These are phyloP conservation scores for Aschersonia sp. DNA, from an alignment of 2,329 filamentous ascomycete species.

Conservation along the genomic window DNA sequence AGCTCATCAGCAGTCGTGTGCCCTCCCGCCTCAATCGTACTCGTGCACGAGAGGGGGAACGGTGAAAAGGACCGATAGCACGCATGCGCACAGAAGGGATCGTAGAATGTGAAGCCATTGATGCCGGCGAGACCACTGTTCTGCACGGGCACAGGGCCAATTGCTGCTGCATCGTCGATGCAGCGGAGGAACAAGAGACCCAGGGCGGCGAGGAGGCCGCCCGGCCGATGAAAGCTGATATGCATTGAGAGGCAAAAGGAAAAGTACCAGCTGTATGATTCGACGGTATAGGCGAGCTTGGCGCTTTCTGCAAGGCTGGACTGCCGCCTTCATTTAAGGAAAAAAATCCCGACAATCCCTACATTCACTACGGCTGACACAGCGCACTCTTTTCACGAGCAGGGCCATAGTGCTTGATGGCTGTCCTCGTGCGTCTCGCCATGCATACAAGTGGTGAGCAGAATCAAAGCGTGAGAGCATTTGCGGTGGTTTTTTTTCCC, in stretches of 20 bases:
- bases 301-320: no score
- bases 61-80: neutral
- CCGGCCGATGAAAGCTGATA: no score
- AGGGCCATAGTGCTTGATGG: neutral
- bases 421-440: neutral
- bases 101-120: neutral
- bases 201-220: no score
- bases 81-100: neutral
- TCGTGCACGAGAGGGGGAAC: neutral
- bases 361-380: no score
- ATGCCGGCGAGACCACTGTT: neutral
- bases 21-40: neutral
- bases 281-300: no score
- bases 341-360: no score
- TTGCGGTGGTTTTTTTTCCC: neutral
- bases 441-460: neutral
- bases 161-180: no score
- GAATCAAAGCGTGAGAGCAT: neutral
- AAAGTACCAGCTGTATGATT: no score
- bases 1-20: neutral
- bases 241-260: no score
- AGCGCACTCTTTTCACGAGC: no score
- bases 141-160: neutral
- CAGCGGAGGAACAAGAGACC: no score
- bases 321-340: no score